phyloP scores from a whole-genome alignment of 345 rosid genomes.

The Pelargonium nanum region DNA sequence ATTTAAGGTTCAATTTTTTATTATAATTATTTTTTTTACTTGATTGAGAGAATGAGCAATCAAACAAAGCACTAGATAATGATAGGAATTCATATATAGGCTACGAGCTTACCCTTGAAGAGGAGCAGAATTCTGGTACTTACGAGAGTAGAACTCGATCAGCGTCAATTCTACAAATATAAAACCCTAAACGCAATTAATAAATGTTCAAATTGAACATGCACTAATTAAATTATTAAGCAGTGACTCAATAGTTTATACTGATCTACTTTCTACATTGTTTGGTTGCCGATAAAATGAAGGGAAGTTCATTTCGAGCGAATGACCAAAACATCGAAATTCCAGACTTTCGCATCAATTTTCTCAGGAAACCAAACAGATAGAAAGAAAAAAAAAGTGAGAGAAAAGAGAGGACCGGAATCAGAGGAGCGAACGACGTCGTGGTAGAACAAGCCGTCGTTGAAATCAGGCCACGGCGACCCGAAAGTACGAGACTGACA shows the following conservation, averaged over 20 bases:
- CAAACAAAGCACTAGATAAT: constrained; percentile 3
- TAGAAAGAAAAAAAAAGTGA: neutral
- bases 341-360: too few species aligned
- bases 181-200: neutral
- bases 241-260: too few species aligned
- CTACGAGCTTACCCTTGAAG: constrained; percentile 46
- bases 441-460: constrained; percentile 59
- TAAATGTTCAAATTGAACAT: neutral
- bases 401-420: constrained; percentile 31
- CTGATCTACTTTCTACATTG: too few species aligned
- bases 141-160: constrained; percentile 53
- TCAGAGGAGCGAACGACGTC: constrained; percentile 44
- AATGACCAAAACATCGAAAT: neutral
- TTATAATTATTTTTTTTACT: too few species aligned
- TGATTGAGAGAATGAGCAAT: too few species aligned
- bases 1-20: too few species aligned
- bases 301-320: too few species aligned
- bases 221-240: neutral
- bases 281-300: too few species aligned
- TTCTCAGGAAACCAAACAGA: neutral
- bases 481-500: constrained; percentile 36
- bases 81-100: constrained; percentile 1
- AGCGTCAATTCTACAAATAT: constrained; percentile 31
- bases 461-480: constrained; percentile 64
- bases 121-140: constrained; percentile 69